Evolutionary conservation across 306 rosid species (phyloP), one percentile per base, ranked within the genome.

Genomic region (Datisca glomerata): DNA sequence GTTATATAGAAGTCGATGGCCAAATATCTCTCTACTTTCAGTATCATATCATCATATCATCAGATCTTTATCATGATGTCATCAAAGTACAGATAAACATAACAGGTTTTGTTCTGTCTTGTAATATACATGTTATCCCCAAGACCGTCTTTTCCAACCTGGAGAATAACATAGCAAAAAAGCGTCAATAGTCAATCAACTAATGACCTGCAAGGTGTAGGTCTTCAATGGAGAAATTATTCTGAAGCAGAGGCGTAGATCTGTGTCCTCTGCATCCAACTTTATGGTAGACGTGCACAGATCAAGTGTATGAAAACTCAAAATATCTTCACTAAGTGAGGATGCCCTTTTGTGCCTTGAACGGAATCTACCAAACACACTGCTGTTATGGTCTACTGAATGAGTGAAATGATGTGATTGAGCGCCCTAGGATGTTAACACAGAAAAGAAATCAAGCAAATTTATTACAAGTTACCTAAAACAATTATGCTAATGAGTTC

Each of bases 361-460:
- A 55, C 98, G 98, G 59, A 89, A 89, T 72, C 98, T 77, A 57
- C 91, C 75, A 59, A 89, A 89, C 71, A 89, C 55, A 51, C 98
- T 79, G 45, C 80, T 77, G 68, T 66, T 70, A 51, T 73, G 76
- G 48, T 89, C 98, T 38, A 66, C 41, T 64, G 86, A 28, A 51
- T 89, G 81, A 50, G 44, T 41, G 32, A 53, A 79, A 41, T 73
- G 64, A 64, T 74, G 73, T 45, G 81, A 63, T 41, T 80, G 93
- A 54, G 67, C 53, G 38, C 86, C 86, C 98, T 89, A 39, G 7
- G 28, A 33, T 17, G 58, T 37, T 12, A 33, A 32, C 31, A 53
- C 51, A 60, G 47, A 56, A 56, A 48, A 43, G 31, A 48, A 43
- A 65, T 47, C 23, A 42, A 24, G 23, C 5, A 50, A 19, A 23